Conservation (phyloP, 345 rosid genomes). For the Physaria fendleri region DNA sequence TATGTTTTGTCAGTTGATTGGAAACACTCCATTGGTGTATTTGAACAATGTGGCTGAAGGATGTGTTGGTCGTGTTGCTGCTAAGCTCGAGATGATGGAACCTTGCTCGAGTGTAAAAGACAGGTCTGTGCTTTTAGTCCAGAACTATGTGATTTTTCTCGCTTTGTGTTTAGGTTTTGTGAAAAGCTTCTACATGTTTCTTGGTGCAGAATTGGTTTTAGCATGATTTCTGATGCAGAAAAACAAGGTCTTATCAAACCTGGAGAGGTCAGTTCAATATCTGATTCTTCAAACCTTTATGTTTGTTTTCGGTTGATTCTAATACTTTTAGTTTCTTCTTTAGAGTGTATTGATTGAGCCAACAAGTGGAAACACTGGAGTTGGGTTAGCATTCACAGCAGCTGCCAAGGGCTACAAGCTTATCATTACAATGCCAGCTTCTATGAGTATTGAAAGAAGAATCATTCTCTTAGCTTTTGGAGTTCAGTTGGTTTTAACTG, state of each 20-base stretch:
- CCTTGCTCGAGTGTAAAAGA: no score
- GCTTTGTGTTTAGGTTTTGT: neutral
- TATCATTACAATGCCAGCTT: constrained; percentile 88
- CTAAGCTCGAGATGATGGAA: no score
- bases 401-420: constrained; percentile 83
- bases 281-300: neutral
- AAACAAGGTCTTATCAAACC: constrained; percentile 65
- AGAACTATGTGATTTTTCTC: neutral
- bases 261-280: constrained; percentile 47
- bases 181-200: neutral
- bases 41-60: no score
- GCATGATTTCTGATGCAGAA: constrained; percentile 90
- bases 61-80: no score
- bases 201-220: constrained; percentile 68
- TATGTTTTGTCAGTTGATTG: no score
- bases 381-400: constrained; percentile 85
- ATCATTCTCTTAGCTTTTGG: constrained; percentile 92
- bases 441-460: constrained; percentile 90
- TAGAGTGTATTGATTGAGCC: constrained; percentile 87
- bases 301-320: neutral
- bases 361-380: constrained; percentile 96
- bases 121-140: no score
- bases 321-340: neutral
- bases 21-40: no score
- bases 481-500: constrained; percentile 75